Evolutionary conservation across 2,329 filamentous ascomycete species (phyloP), one percentile per base, ranked within the genome.

Genomic region (Epichloe elymi): DNA sequence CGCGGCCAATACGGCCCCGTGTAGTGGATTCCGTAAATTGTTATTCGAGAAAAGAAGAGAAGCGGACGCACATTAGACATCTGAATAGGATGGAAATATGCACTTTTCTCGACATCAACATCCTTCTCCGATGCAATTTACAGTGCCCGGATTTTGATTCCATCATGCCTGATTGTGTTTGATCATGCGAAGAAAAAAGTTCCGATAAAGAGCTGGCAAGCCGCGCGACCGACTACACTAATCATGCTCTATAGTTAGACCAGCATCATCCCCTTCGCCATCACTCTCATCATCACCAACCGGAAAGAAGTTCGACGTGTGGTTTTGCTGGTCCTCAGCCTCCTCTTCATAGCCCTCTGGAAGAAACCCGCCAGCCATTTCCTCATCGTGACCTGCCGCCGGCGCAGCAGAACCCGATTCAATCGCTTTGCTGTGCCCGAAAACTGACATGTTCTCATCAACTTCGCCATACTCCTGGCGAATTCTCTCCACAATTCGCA

Each of bases 401-500:
- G 58, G 52, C 46, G 57, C 54, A 35, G 55, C 55, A 5, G 47
- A 20, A 2, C 51, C 50, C 2, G 49, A 17, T 3, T 52, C 53
- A 45, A 55, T 53, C 35, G 54, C 51, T 11, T 52, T 61, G 44
- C 72, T 74, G 30, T 78, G 77, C 41, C 78, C 79, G 54, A 80
- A 72, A 1, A 78, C 73, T 15, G 80, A 75, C 3, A 73, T 67
- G 26, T 68, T 67, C 10, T 76, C 74, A 42, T 72, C 70, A 4
- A 78, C 70, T 38, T 82, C 75, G 1, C 85, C 86, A 63, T 94
- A 94, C 54, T 95, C 86, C 50, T 82, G 76, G 40, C 75, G 75
- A 40, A 94, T 83, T 46, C 88, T 76, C 63, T 93, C 78, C 19
- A 88, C 75, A 52, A 97, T 93, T 3, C 88, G 77, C 67, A 96